Percentiles rank a stretch among this genome's conserved stretches.
Conservation (phyloP, 352 stramenopile genomes). For the Aphanomyces cochlioides region DNA sequence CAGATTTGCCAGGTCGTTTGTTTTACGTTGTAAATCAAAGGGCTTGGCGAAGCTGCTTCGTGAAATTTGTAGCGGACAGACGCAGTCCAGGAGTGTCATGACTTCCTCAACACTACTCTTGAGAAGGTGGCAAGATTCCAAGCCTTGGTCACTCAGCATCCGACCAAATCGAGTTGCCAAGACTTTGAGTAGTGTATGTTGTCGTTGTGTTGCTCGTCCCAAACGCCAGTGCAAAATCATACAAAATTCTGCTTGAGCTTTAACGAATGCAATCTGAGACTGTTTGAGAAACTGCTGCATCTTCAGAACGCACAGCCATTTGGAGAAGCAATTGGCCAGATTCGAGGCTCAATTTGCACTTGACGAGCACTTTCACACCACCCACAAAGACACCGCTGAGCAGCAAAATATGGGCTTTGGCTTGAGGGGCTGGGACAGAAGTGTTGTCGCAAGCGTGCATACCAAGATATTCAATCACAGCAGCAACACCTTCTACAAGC, state of each 20-base stretch:
- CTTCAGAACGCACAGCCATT: slow-evolving; percentile 95
- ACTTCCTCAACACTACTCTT: too few relatives aligned
- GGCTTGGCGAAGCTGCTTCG: too few relatives aligned
- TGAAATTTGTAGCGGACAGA: too few relatives aligned
- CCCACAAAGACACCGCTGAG: slow-evolving; percentile 96
- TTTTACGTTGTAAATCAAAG: too few relatives aligned
- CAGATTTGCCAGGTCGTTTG: too few relatives aligned
- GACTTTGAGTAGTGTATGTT: too few relatives aligned
- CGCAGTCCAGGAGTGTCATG: too few relatives aligned
- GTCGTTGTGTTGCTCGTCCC: too few relatives aligned
- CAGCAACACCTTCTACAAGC: slow-evolving; percentile 92
- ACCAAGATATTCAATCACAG: slow-evolving; percentile 95
- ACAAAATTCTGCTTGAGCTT: slow-evolving; percentile 20
- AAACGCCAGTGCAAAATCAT: too few relatives aligned
- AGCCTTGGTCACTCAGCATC: too few relatives aligned
- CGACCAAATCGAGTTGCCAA: too few relatives aligned
- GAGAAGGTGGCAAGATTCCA: too few relatives aligned
- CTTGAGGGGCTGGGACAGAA: slow-evolving; percentile 73
- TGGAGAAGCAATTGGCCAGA: slow-evolving; percentile 81
- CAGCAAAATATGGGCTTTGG: slow-evolving; percentile 95
- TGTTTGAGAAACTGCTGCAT: slow-evolving; percentile 91
- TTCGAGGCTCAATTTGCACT: slow-evolving; percentile 93
- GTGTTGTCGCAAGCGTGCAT: slow-evolving; percentile 98
- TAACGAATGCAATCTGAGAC: slow-evolving; percentile 97
- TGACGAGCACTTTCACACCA: slow-evolving; percentile 92